Conservation (phyloP, 768 basidiomycete genomes). For the Favolaschia claudopus region DNA sequence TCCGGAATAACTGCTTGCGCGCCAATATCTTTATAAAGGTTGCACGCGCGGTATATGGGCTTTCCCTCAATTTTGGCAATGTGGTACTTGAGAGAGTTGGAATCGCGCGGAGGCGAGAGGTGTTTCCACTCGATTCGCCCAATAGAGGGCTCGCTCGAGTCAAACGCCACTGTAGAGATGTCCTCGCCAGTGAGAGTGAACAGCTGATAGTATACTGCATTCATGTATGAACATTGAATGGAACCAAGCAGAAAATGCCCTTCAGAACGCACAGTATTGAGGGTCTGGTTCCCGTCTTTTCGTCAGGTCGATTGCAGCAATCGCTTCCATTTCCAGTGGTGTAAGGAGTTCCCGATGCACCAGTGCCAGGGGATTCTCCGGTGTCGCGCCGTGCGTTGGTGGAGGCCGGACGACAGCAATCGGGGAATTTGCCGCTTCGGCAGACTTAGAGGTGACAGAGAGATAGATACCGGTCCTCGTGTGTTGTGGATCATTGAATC, state of each 20-base stretch:
- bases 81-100: neutral
- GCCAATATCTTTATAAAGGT: neutral
- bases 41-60: neutral
- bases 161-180: neutral
- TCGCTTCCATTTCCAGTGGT: neutral
- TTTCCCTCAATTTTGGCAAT: constrained; percentile 1
- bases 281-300: neutral
- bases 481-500: neutral
- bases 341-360: neutral
- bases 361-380: neutral
- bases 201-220: constrained; percentile 6
- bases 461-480: neutral
- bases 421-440: too few species aligned
- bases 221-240: neutral
- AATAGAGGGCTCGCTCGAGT: neutral
- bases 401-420: neutral
- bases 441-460: neutral
- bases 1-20: neutral
- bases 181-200: neutral
- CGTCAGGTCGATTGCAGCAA: too few species aligned
- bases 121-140: neutral
- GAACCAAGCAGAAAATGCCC: neutral
- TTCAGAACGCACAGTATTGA: neutral
- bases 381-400: neutral
- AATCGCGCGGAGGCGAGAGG: neutral